phyloP scores from a whole-genome alignment of 768 basidiomycete species.

The Auricularia cornea region DNA sequence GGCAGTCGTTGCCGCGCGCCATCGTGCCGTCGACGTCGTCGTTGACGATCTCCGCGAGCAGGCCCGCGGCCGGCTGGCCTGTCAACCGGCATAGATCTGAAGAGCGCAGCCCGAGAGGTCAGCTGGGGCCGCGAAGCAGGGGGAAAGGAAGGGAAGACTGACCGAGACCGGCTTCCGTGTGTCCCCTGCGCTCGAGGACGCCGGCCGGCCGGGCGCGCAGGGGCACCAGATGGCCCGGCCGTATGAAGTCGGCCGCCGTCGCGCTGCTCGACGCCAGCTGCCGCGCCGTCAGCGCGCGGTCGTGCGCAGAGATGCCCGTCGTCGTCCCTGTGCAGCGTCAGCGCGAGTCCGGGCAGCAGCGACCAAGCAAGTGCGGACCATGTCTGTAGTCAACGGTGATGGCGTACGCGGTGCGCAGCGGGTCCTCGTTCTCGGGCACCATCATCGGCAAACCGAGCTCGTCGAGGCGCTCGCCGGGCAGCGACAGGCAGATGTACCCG shows the following conservation, averaged over 20 bases:
- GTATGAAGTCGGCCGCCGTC: conserved; percentile 63
- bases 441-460: conserved; percentile 86
- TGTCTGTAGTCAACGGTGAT: conserved; percentile 90
- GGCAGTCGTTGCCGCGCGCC: conserved; percentile 92
- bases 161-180: conserved; percentile 82
- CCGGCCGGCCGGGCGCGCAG: conserved; percentile 82
- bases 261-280: conserved; percentile 48
- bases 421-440: conserved; percentile 85
- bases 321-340: conserved; percentile 54
- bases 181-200: conserved; percentile 78
- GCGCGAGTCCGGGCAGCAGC: neutral
- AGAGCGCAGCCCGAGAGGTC: no score
- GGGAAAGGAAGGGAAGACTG: conserved; percentile 12
- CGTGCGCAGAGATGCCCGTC: conserved; percentile 95
- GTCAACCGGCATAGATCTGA: conserved; percentile 77
- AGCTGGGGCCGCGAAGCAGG: neutral
- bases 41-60: conserved; percentile 93
- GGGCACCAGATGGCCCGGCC: conserved; percentile 95
- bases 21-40: conserved; percentile 83
- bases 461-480: conserved; percentile 67
- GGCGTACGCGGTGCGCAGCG: conserved; percentile 90
- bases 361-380: conserved; percentile 38
- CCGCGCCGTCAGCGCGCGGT: conserved; percentile 80
- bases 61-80: conserved; percentile 57
- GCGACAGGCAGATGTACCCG: conserved; percentile 87